phyloP scores from a whole-genome alignment of 2,329 filamentous ascomycete genomes.

The Clonostachys chloroleuca region DNA sequence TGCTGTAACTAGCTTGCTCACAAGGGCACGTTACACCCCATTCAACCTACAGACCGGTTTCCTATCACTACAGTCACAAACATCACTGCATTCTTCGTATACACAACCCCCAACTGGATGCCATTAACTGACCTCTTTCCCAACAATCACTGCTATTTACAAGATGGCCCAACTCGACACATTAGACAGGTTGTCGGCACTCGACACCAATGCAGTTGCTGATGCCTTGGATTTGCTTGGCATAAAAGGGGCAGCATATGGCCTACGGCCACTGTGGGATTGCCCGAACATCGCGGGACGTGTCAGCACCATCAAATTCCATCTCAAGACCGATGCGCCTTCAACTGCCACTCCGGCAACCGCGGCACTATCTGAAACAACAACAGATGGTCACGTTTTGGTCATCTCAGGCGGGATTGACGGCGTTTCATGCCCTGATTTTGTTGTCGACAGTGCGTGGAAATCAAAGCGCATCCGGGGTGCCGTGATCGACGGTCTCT shows the following conservation, averaged over 20 bases:
- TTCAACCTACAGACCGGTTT: no score
- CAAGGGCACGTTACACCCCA: no score
- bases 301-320: conserved; percentile 8
- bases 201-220: conserved; percentile 10
- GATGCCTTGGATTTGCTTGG: conserved; percentile 10
- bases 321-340: conserved; percentile 4
- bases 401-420: conserved; percentile 6
- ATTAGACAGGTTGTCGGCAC: conserved; percentile 5
- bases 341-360: neutral
- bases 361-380: neutral
- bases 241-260: conserved; percentile 8
- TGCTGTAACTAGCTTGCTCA: no score
- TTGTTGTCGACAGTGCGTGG: conserved; percentile 10
- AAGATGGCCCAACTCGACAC: neutral
- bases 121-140: no score
- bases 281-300: conserved; percentile 10
- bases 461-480: conserved; percentile 16
- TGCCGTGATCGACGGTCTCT: conserved; percentile 21
- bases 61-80: no score
- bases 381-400: neutral
- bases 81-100: no score
- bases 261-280: conserved; percentile 9
- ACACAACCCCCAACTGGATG: no score
- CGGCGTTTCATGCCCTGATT: conserved; percentile 9
- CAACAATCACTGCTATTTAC: no score